Evolutionary conservation across 306 rosid species (phyloP), one percentile per base, ranked within the genome.

Genomic region (Quercus rubra): DNA sequence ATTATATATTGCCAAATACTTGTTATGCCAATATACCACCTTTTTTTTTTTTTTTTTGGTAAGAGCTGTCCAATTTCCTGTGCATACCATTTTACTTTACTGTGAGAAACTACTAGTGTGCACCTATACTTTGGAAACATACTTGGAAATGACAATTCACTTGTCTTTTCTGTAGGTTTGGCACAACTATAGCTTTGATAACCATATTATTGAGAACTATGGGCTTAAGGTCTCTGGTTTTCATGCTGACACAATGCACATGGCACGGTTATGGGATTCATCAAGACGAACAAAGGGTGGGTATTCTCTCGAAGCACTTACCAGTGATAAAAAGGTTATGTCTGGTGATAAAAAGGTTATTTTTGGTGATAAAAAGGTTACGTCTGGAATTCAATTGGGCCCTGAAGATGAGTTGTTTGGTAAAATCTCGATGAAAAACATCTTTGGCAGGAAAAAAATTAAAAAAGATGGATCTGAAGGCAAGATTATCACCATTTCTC

Each of bases 211-310:
- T 63, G 97, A 94, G 91, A 94, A 91, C 83, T 94, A 91, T 80
- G 97, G 98, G 84, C 74, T 94, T 81, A 85, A 90, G 83, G 85
- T 94, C 75, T 91, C 97, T 52, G 98, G 98, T 83, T 94, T 94
- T 83, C 97, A 91, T 73, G 98, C 98, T 11, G 98, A 94, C 82
- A 94, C 98, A 55, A 94, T 94, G 97, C 98, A 94, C 83, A 90
- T 94, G 97, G 98, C 98, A 57, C 97, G 98, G 35, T 72, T 94
- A 73, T 94, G 98, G 98, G 96, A 94, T 90, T 94, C 98, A 46
- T 92, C 98, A 35, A 92, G 98, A 78, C 91, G 87, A 20, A 68
- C 83, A 43, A 79, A 80, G 74, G 98, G 98, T 55, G 98, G 97
- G 64, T 94, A 94, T 83, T 94, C 98, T 81, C 97, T 94, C 75